Evolutionary conservation across 192 early-diverging fungal species (phyloP), one percentile per base, ranked within the genome.

Genomic region (Entomortierella parvispora): DNA sequence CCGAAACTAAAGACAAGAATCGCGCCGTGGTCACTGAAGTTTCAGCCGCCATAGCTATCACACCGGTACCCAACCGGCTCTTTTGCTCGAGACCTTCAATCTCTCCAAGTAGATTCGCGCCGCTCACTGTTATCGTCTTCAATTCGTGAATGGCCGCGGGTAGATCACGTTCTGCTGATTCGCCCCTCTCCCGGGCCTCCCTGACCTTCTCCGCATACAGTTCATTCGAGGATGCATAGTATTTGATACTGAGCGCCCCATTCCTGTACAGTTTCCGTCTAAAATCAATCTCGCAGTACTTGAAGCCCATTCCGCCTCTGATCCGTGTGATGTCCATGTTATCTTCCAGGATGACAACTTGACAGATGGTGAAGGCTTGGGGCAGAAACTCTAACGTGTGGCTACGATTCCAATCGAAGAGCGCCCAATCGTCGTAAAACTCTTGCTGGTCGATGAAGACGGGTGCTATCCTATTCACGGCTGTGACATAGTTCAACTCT

Each of bases 211-310:
- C 4, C 46, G 18, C 3, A 47, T 20, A 47, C 46, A 20, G 17
- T 47, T 47, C 46, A 22, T 15, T 22, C 4, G 46, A 47, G 4
- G 46, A 29, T 14, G 40, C 44, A 46, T 61, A 61, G 14, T 48
- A 42, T 29, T 61, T 61, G 28, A 29, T 46, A 48, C 43, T 23
- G 10, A 61, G 20, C 11, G 49, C 45, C 18, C 58, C 43, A 17
- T 61, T 25, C 23, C 49, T 37, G 29, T 15, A 48, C 12, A 46
- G 17, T 28, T 28, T 31, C 45, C 46, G 17, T 42, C 18, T 46
- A 48, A 48, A 61, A 12, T 61, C 17, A 2, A 29, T n/a, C 29
- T 25, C 44, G 45, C 58, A 61, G 25, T n/a, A 46, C 17, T 61
- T 29, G 26, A 18, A 2, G 7, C 29, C 26, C 18, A 48, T 46